phyloP scores from a whole-genome alignment of 345 rosid genomes.

The Lagerstroemia speciosa region DNA sequence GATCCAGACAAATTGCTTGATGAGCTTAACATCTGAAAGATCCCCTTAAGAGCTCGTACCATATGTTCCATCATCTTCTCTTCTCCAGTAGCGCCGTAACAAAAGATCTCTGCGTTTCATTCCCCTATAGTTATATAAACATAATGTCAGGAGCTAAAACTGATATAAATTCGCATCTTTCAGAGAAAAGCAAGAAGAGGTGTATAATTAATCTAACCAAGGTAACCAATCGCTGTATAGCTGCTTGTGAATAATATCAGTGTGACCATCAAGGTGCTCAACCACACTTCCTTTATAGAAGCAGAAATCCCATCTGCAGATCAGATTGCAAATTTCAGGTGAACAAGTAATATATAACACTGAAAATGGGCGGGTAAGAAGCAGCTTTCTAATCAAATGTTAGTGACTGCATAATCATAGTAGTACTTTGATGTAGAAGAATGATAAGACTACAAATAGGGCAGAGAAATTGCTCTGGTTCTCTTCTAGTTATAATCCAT shows the following conservation, averaged over 20 bases:
- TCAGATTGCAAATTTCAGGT: slow-evolving; percentile 12
- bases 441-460: neutral
- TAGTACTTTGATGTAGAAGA: neutral
- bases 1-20: slow-evolving; percentile 9
- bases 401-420: neutral
- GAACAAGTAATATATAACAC: neutral
- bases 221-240: slow-evolving; percentile 79
- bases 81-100: slow-evolving; percentile 89
- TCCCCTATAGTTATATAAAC: slow-evolving; percentile 44
- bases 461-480: neutral
- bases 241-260: slow-evolving; percentile 85
- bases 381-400: neutral
- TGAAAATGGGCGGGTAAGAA: neutral
- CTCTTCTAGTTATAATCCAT: neutral
- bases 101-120: slow-evolving; percentile 74
- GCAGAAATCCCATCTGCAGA: slow-evolving; percentile 94
- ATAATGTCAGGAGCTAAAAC: neutral
- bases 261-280: slow-evolving; percentile 92
- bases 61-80: slow-evolving; percentile 96
- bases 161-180: slow-evolving; percentile 5
- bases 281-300: slow-evolving; percentile 82
- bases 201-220: slow-evolving; percentile 38
- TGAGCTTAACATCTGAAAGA: slow-evolving; percentile 9
- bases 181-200: neutral
- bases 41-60: slow-evolving; percentile 31